phyloP scores from a whole-genome alignment of 768 basidiomycete genomes.

The Ramaria sp. region DNA sequence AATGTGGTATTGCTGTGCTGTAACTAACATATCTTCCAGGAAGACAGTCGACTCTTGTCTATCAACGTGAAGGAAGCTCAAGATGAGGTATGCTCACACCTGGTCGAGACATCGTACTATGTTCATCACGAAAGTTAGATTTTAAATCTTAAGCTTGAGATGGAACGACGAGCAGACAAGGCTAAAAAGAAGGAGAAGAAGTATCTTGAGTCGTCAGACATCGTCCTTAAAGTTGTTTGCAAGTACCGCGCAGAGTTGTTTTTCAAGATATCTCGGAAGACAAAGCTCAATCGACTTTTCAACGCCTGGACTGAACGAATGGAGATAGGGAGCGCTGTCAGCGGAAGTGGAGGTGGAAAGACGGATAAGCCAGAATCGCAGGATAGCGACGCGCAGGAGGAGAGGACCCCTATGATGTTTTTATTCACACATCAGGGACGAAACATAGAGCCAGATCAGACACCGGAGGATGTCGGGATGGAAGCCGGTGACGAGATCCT shows the following conservation, averaged over 20 bases:
- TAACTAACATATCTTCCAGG: constrained; percentile 30
- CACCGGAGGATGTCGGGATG: constrained; percentile 79
- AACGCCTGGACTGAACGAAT: constrained; percentile 85
- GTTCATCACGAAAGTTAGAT: constrained; percentile 32
- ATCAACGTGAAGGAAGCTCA: constrained; percentile 80
- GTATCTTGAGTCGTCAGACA: constrained; percentile 80
- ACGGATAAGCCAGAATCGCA: constrained; percentile 34
- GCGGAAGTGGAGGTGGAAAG: constrained; percentile 18
- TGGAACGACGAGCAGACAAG: constrained; percentile 70
- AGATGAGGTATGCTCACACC: constrained; percentile 47
- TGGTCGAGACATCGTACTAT: background rate
- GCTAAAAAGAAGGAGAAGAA: constrained; percentile 71
- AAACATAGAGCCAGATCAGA: constrained; percentile 68
- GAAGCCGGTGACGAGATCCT: constrained; percentile 84
- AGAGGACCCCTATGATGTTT: constrained; percentile 45
- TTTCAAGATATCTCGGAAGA: constrained; percentile 89
- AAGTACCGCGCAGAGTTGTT: constrained; percentile 84
- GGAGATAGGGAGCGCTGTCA: constrained; percentile 34
- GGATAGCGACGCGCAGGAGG: constrained; percentile 20
- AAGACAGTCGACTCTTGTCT: constrained; percentile 73
- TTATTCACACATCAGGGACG: constrained; percentile 79
- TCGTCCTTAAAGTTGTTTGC: constrained; percentile 81
- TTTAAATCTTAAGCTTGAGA: constrained; percentile 70
- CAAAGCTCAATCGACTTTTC: constrained; percentile 72
- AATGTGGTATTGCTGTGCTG: constrained; percentile 15